These are phyloP conservation scores for Leccinum subtestaceum DNA, from an alignment of 768 basidiomycete species.

Conservation along the genomic window DNA sequence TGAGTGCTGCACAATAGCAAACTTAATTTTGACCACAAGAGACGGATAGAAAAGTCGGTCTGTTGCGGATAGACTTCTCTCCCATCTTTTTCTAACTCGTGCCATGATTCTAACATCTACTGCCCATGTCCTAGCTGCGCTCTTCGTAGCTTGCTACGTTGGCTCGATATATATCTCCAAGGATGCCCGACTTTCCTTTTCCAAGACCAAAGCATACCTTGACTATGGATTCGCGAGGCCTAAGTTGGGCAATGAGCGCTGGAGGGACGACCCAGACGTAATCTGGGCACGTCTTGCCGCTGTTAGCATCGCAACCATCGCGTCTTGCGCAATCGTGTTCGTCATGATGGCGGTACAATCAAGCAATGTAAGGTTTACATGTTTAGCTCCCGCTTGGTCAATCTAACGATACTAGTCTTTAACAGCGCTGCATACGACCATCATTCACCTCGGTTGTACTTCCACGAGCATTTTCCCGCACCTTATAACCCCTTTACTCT, in stretches of 20 bases:
- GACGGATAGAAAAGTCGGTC: constrained; percentile 13
- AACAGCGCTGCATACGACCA: constrained; percentile 30
- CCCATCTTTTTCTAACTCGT: not conserved
- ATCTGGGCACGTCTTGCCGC: constrained; percentile 76
- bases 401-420: constrained; percentile 14
- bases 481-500: constrained; percentile 70
- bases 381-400: not conserved
- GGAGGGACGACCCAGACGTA: constrained; percentile 82
- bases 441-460: constrained; percentile 42
- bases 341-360: constrained; percentile 36
- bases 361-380: constrained; percentile 11
- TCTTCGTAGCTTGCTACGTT: constrained; percentile 70
- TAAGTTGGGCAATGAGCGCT: constrained; percentile 43
- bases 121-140: constrained; percentile 54
- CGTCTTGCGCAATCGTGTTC: constrained; percentile 54
- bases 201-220: constrained; percentile 28
- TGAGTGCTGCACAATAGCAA: not conserved
- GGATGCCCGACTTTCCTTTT: constrained; percentile 55
- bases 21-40: not conserved
- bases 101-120: constrained; percentile 29
- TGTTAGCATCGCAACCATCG: constrained; percentile 58
- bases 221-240: constrained; percentile 29
- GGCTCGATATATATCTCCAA: constrained; percentile 79
- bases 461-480: constrained; percentile 42
- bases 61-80: constrained; percentile 5